phyloP scores from a whole-genome alignment of 306 rosid genomes.

The Medicago lupulina region DNA sequence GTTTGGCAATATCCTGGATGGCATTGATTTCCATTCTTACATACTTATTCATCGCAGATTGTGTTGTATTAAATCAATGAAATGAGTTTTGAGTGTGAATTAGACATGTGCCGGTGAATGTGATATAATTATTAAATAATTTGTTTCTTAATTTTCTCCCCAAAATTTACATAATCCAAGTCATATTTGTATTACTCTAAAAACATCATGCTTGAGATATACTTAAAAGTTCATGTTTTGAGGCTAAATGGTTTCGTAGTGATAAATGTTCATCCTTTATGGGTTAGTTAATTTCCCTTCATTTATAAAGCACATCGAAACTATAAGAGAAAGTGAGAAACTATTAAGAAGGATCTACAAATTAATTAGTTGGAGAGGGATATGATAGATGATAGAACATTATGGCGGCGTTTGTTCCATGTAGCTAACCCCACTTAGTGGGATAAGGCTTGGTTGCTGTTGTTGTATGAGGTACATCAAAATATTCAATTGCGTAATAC shows the following conservation, averaged over 20 bases:
- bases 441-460: too few relatives aligned
- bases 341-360: too few relatives aligned
- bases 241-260: slow-evolving; percentile 4
- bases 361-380: too few relatives aligned
- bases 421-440: too few relatives aligned
- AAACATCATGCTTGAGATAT: background rate
- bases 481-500: slow-evolving; percentile 12
- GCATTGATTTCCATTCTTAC: too few relatives aligned
- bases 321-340: too few relatives aligned
- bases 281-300: background rate
- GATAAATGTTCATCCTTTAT: background rate
- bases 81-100: slow-evolving; percentile 25
- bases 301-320: slow-evolving; percentile 5
- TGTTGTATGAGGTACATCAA: background rate
- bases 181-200: slow-evolving; percentile 5
- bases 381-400: too few relatives aligned
- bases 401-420: too few relatives aligned
- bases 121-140: slow-evolving; percentile 14
- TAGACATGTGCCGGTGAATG: slow-evolving; percentile 18
- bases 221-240: background rate
- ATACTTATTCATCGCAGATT: too few relatives aligned
- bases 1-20: slow-evolving; percentile 2
- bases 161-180: background rate
- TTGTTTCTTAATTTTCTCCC: background rate
- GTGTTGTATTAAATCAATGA: slow-evolving; percentile 19